These are phyloP conservation scores for Phytophthora capsici DNA, from an alignment of 352 stramenopile species.

Conservation along the genomic window DNA sequence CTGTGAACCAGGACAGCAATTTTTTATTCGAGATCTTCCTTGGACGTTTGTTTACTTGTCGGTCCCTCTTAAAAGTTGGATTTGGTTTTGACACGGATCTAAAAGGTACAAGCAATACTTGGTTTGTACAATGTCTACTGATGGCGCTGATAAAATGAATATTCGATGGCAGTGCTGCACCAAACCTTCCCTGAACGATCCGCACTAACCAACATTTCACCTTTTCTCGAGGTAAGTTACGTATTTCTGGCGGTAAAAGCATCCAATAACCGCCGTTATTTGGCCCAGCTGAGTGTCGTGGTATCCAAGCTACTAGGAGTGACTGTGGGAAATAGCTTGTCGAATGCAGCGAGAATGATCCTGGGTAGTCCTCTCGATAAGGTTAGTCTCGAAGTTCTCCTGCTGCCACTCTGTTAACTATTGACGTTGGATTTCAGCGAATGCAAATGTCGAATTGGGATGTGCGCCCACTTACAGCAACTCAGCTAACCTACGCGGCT, in stretches of 20 bases:
- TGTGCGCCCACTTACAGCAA: slow-evolving; percentile 51
- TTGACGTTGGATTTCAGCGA: slow-evolving; percentile 31
- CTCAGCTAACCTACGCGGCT: slow-evolving; percentile 64
- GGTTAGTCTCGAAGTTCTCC: slow-evolving; percentile 26
- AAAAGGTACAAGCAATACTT: slow-evolving; percentile 47
- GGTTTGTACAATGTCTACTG: background rate
- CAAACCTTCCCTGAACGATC: slow-evolving; percentile 70
- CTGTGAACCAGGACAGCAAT: slow-evolving; percentile 41
- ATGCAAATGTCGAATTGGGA: slow-evolving; percentile 84
- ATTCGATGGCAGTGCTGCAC: slow-evolving; percentile 51
- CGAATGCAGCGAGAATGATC: slow-evolving; percentile 49
- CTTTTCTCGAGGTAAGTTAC: slow-evolving; percentile 55
- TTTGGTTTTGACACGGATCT: slow-evolving; percentile 80
- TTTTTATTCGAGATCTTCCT: slow-evolving; percentile 64
- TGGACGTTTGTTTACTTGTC: slow-evolving; percentile 40
- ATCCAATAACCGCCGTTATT: slow-evolving; percentile 1
- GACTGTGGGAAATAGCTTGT: slow-evolving; percentile 61
- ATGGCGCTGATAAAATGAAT: background rate
- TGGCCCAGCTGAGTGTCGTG: slow-evolving; percentile 40
- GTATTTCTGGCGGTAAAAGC: background rate
- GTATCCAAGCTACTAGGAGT: slow-evolving; percentile 45
- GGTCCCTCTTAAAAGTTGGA: slow-evolving; percentile 55
- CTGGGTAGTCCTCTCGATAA: slow-evolving; percentile 72
- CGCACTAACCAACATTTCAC: slow-evolving; percentile 40
- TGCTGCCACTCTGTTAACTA: background rate